These are phyloP conservation scores for Magnusiomyces paraingens DNA, from an alignment of 1,139 yeast genomes.

Conservation along the genomic window DNA sequence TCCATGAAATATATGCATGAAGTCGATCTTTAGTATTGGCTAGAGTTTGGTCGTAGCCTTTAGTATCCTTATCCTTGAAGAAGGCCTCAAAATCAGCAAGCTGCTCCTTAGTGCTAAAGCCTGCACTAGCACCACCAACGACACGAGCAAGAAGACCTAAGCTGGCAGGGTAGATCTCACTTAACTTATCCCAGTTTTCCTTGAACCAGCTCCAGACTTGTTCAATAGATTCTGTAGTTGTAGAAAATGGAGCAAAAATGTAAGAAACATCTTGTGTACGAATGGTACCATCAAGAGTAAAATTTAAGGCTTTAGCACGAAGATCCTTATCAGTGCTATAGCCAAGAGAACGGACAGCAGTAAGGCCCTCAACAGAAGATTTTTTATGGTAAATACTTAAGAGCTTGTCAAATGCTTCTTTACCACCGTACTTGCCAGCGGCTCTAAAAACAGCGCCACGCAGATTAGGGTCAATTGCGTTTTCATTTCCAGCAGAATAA, in stretches of 20 bases:
- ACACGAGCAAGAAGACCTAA: constrained; percentile 72
- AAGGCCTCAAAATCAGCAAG: constrained; percentile 52
- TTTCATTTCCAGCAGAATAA: constrained; percentile 57
- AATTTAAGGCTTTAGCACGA: constrained; percentile 52
- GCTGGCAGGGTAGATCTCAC: constrained; percentile 70
- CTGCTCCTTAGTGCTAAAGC: constrained; percentile 58
- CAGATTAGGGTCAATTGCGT: constrained; percentile 76
- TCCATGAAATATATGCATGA: constrained; percentile 58
- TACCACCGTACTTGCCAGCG: constrained; percentile 64
- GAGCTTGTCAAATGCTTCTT: constrained; percentile 51
- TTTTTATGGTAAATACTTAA: constrained; percentile 54
- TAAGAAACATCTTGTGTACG: constrained; percentile 71
- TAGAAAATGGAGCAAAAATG: constrained; percentile 65
- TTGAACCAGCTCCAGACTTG: constrained; percentile 74
- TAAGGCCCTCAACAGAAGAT: constrained; percentile 65
- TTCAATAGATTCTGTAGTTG: constrained; percentile 55
- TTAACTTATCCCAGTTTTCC: constrained; percentile 63
- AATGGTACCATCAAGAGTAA: constrained; percentile 60
- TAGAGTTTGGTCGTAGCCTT: constrained; percentile 67
- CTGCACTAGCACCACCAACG: constrained; percentile 53
- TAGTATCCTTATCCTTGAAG: constrained; percentile 55
- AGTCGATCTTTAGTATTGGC: constrained; percentile 67
- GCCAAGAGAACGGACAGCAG: constrained; percentile 74
- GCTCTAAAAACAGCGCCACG: constrained; percentile 62
- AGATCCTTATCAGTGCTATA: constrained; percentile 53